phyloP scores from a whole-genome alignment of 768 basidiomycete species.

The Suillus alpinus region DNA sequence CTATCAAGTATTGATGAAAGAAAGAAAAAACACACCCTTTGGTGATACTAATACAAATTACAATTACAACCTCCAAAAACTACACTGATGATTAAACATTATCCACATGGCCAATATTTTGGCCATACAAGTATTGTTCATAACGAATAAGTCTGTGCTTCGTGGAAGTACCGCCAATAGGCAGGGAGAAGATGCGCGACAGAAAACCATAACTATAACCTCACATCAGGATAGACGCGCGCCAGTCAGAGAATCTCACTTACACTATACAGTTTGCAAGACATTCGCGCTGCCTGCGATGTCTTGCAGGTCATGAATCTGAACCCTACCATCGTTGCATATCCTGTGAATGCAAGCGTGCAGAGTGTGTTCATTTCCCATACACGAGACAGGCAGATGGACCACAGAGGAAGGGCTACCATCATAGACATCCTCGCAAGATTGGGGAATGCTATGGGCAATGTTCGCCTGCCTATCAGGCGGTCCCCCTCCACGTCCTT shows the following conservation, averaged over 20 bases:
- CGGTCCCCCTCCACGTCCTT: slow-evolving; percentile 40
- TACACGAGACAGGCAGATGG: slow-evolving; percentile 17
- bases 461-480: slow-evolving; percentile 32
- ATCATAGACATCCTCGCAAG: slow-evolving; percentile 15
- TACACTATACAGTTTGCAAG: slow-evolving; percentile 24
- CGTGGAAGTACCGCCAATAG: slow-evolving; percentile 8
- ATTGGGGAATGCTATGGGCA: slow-evolving; percentile 39
- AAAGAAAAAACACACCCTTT: not conserved
- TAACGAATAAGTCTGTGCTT: not conserved
- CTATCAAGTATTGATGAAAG: not conserved
- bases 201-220: slow-evolving; percentile 5
- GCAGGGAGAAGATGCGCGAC: slow-evolving; percentile 10
- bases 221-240: not conserved
- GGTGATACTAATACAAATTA: not conserved
- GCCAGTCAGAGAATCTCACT: slow-evolving; percentile 3
- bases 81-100: not conserved
- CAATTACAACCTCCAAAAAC: not conserved
- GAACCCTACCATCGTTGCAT: slow-evolving; percentile 15
- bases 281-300: slow-evolving; percentile 16
- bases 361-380: slow-evolving; percentile 18
- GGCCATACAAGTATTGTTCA: not conserved
- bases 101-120: not conserved
- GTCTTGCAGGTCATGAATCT: slow-evolving; percentile 19
- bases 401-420: slow-evolving; percentile 23
- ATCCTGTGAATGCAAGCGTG: slow-evolving; percentile 14